Percentiles rank a stretch among this genome's conserved stretches.
These are phyloP conservation scores for Moricandia moricandioides DNA, from an alignment of 345 rosid species.

Conservation along the genomic window DNA sequence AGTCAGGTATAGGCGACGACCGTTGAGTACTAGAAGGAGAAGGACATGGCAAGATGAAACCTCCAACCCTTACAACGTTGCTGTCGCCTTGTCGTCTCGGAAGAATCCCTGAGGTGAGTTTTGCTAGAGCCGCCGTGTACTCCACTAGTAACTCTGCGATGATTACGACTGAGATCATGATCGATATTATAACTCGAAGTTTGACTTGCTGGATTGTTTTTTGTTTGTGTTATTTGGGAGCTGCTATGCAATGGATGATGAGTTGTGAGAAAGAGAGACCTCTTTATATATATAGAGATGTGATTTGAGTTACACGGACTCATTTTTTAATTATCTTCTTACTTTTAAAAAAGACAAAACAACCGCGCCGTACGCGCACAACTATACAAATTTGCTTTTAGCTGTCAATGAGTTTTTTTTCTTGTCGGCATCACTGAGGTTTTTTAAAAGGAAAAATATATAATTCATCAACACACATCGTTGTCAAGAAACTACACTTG, in stretches of 20 bases:
- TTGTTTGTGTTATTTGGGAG: background rate
- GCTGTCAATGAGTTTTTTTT: background rate
- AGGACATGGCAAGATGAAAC: slow-evolving; percentile 27
- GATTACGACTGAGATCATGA: slow-evolving; percentile 50
- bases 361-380: slow-evolving; percentile 21
- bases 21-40: slow-evolving; percentile 24
- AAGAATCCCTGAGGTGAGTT: slow-evolving; percentile 40
- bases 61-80: slow-evolving; percentile 19
- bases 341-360: background rate
- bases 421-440: too few species aligned
- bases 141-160: slow-evolving; percentile 55
- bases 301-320: slow-evolving; percentile 1
- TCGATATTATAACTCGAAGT: background rate
- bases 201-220: background rate
- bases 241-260: background rate
- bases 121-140: slow-evolving; percentile 51
- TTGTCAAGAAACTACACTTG: background rate
- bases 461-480: background rate
- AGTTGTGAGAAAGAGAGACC: background rate
- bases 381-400: background rate
- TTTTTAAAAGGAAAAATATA: background rate
- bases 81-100: slow-evolving; percentile 28
- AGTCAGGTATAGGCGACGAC: slow-evolving; percentile 29
- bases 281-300: slow-evolving; percentile 16
- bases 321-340: background rate